These are phyloP conservation scores for Flaveria linearis DNA, from an alignment of 129 eudicot genomes.

Conservation along the genomic window DNA sequence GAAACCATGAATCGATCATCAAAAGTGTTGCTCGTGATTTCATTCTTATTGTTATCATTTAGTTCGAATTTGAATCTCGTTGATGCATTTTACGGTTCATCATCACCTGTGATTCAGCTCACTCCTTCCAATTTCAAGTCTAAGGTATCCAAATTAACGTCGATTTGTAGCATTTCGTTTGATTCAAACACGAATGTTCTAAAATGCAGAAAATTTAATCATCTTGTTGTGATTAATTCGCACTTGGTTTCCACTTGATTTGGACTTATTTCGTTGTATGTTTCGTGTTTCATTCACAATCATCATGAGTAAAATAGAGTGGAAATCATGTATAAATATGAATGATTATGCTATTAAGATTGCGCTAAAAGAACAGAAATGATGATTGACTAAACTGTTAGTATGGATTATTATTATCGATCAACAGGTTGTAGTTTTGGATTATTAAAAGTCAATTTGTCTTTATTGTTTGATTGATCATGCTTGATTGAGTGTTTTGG, in stretches of 20 bases:
- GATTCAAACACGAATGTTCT: neutral
- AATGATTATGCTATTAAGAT: too few species aligned
- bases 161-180: conserved; percentile 14
- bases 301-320: too few species aligned
- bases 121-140: conserved; percentile 78
- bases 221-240: neutral
- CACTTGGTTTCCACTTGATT: too few species aligned
- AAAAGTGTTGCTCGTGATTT: conserved; percentile 18
- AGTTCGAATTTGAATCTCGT: conserved; percentile 34
- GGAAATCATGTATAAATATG: too few species aligned
- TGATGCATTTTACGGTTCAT: conserved; percentile 67
- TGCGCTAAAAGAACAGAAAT: too few species aligned
- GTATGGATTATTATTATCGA: too few species aligned
- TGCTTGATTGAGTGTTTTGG: neutral
- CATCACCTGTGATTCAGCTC: conserved; percentile 80
- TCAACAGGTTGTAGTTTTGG: too few species aligned
- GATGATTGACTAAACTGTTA: too few species aligned
- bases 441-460: too few species aligned
- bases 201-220: neutral
- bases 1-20: conserved; percentile 25
- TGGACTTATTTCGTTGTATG: too few species aligned
- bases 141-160: conserved; percentile 45
- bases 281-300: too few species aligned
- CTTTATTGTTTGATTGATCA: too few species aligned
- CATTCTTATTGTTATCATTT: conserved; percentile 21